Evolutionary conservation across 164 flowering plant species (phyloP).

Genomic region (Tinospora cordifolia): DNA sequence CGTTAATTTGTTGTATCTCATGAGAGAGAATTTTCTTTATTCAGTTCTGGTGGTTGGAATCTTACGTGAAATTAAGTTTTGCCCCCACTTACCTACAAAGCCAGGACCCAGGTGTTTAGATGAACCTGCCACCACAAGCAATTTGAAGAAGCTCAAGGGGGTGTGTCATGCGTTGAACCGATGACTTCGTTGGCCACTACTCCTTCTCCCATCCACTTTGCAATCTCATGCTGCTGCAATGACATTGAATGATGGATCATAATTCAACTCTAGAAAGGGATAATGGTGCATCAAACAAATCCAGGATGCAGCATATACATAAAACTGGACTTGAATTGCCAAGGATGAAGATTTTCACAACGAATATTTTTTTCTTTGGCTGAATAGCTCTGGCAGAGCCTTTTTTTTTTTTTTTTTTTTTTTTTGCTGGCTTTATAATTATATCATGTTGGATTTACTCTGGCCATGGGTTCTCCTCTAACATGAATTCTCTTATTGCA

Average conservation of each 20-base stretch:
- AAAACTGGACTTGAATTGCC: not conserved
- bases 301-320: not conserved
- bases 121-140: no score
- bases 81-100: no score
- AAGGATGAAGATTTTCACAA: not conserved
- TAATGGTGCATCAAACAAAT: no score
- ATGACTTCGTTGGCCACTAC: no score
- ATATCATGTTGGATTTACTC: not conserved
- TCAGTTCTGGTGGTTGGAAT: no score
- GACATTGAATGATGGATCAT: not conserved
- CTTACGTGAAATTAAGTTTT: no score
- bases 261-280: not conserved
- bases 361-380: not conserved
- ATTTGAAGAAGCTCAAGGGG: no score
- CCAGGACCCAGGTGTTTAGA: no score
- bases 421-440: not conserved
- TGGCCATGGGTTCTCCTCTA: not conserved
- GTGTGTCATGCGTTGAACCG: no score
- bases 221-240: not conserved
- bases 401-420: not conserved
- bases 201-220: no score
- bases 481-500: constrained; percentile 22
- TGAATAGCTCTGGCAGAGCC: not conserved
- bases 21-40: no score
- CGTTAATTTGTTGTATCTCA: no score